These are phyloP conservation scores for Cercospora zeae-maydis DNA, from an alignment of 2,329 filamentous ascomycete genomes.

Conservation along the genomic window DNA sequence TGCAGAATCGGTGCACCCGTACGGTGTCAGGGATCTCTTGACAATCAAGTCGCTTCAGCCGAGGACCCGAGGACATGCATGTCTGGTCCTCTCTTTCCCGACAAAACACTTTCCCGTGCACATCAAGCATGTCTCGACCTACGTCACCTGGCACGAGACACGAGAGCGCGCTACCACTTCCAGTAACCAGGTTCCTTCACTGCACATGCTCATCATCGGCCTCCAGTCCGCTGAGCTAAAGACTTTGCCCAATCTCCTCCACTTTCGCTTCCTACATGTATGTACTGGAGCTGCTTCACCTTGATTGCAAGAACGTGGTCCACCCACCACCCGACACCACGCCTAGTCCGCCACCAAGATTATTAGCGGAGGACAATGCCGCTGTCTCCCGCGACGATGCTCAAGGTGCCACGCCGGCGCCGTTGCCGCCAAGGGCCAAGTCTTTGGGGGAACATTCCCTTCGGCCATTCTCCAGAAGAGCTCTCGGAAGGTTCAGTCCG, in stretches of 20 bases:
- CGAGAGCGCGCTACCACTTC: background rate
- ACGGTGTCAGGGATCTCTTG: too few species aligned
- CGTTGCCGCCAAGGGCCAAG: background rate
- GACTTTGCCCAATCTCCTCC: background rate
- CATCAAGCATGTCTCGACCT: background rate
- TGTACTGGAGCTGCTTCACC: slow-evolving; percentile 2
- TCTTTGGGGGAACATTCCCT: background rate
- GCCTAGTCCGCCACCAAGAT: background rate
- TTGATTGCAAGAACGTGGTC: slow-evolving; percentile 8
- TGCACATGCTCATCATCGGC: background rate
- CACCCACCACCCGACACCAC: background rate
- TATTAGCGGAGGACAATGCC: background rate
- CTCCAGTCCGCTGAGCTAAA: background rate
- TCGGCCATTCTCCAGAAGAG: background rate
- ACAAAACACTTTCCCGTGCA: too few species aligned
- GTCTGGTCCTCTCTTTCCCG: too few species aligned
- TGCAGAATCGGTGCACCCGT: too few species aligned
- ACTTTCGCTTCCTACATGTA: background rate
- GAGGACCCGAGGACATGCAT: too few species aligned
- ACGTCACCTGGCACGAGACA: background rate
- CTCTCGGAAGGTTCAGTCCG: background rate
- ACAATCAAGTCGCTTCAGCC: too few species aligned
- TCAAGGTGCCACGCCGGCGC: background rate
- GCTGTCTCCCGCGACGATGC: background rate
- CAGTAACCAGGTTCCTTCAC: background rate